Conservation (phyloP, 192 early-diverging fungal genomes). For the Fimicolochytrium jonesii region DNA sequence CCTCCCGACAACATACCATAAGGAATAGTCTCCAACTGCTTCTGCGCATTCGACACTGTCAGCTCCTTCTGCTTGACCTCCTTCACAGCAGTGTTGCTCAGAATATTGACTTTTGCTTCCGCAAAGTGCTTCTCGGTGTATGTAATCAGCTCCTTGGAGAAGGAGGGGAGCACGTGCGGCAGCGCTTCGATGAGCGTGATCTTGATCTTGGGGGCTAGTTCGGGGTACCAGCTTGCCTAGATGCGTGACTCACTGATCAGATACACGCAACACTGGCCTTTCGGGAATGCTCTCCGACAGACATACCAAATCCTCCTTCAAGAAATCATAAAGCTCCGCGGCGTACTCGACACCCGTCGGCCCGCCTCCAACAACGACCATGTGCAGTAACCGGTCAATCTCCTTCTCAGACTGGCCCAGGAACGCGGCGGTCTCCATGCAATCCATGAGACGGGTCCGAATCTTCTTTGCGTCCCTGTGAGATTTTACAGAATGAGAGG, state of each 20-base stretch:
- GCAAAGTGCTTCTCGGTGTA: conserved; percentile 78
- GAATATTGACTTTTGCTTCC: conserved; percentile 67
- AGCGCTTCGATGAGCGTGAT: conserved; percentile 78
- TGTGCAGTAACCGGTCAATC: conserved; percentile 68
- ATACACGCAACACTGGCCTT: too few species aligned
- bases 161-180: conserved; percentile 72
- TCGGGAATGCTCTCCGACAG: too few species aligned
- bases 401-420: conserved; percentile 68
- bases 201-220: conserved; percentile 68
- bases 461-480: conserved; percentile 81
- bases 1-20: conserved; percentile 64
- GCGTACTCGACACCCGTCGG: conserved; percentile 67
- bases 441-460: conserved; percentile 72
- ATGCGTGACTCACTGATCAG: too few species aligned
- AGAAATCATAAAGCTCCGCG: conserved; percentile 79
- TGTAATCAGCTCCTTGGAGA: conserved; percentile 71
- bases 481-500: too few species aligned
- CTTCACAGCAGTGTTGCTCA: conserved; percentile 77
- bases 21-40: conserved; percentile 57
- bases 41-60: conserved; percentile 61
- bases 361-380: conserved; percentile 61
- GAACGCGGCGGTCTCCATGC: conserved; percentile 61
- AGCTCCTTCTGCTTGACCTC: conserved; percentile 71
- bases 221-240: conserved; percentile 66
- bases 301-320: conserved; percentile 62